phyloP scores from a whole-genome alignment of 2,329 filamentous ascomycete genomes.

The Fonsecaea pugnacius region DNA sequence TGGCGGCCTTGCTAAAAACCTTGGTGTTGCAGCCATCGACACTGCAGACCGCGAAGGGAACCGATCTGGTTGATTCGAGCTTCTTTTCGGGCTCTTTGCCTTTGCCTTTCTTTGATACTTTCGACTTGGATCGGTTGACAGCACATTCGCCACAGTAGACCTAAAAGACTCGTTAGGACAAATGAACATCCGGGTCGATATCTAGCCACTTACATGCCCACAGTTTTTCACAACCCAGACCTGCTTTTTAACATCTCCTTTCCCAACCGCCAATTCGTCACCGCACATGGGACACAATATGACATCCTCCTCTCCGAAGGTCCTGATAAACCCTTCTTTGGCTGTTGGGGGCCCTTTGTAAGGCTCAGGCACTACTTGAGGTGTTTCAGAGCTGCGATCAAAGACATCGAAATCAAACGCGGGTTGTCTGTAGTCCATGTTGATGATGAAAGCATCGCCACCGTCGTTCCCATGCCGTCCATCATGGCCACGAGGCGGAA shows the following conservation, averaged over 20 bases:
- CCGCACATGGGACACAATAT: conserved; percentile 86
- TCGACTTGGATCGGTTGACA: conserved; percentile 45
- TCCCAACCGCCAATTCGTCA: conserved; percentile 78
- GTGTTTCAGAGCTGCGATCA: conserved; percentile 34
- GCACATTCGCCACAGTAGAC: conserved; percentile 56
- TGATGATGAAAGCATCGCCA: conserved; percentile 31
- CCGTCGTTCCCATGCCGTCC: conserved; percentile 32
- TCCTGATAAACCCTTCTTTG: conserved; percentile 78
- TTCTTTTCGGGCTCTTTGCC: conserved; percentile 38
- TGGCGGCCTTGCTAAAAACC: conserved; percentile 46
- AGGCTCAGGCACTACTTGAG: conserved; percentile 34
- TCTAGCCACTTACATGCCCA: conserved; percentile 73
- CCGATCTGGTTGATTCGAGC: conserved; percentile 38
- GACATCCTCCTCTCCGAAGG: conserved; percentile 71
- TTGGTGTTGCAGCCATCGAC: conserved; percentile 49
- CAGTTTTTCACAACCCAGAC: conserved; percentile 92
- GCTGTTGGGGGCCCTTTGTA: conserved; percentile 69
- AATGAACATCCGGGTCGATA: conserved; percentile 9
- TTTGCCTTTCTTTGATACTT: conserved; percentile 40
- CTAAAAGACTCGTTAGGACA: conserved; percentile 39
- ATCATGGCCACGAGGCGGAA: conserved; percentile 31
- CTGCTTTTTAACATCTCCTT: conserved; percentile 70
- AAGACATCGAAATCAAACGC: conserved; percentile 44
- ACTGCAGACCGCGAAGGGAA: conserved; percentile 51
- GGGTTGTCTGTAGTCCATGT: conserved; percentile 47